Conservation (phyloP, 257 asterid genomes). For the Cynanchum wilfordii region DNA sequence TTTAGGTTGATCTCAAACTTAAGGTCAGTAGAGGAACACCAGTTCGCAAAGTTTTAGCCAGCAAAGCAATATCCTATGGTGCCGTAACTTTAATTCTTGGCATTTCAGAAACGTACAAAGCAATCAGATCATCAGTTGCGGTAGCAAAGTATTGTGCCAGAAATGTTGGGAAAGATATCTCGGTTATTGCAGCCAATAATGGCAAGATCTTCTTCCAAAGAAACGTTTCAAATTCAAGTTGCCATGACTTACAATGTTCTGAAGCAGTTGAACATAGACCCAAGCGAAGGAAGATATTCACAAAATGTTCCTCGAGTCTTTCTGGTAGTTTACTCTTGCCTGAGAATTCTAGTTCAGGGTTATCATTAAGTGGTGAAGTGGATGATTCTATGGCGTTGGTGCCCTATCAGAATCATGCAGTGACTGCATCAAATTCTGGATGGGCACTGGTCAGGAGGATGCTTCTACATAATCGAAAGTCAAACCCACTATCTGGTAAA, state of each 20-base stretch:
- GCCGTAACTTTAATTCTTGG: conserved; percentile 68
- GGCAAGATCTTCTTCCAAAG: conserved; percentile 66
- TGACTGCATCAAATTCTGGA: conserved; percentile 41
- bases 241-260: conserved; percentile 26
- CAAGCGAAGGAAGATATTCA: conserved; percentile 38
- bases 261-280: conserved; percentile 31
- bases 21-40: conserved; percentile 81
- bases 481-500: conserved; percentile 34
- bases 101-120: conserved; percentile 42
- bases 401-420: conserved; percentile 36
- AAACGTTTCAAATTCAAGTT: conserved; percentile 30
- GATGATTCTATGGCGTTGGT: conserved; percentile 50
- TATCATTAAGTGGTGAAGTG: conserved; percentile 25
- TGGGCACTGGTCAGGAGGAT: conserved; percentile 59
- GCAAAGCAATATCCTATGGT: conserved; percentile 55
- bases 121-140: conserved; percentile 57
- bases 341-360: conserved; percentile 16
- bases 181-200: conserved; percentile 62
- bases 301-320: conserved; percentile 39
- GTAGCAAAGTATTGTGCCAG: conserved; percentile 79
- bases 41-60: conserved; percentile 51
- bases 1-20: conserved; percentile 84
- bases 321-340: conserved; percentile 21
- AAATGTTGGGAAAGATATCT: conserved; percentile 42
- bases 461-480: conserved; percentile 30